A percentile compares a stretch with the other conserved stretches of the same genome.
Evolutionary conservation across 441 rosid species (phyloP).

Genomic region (Omphalea diandra): DNA sequence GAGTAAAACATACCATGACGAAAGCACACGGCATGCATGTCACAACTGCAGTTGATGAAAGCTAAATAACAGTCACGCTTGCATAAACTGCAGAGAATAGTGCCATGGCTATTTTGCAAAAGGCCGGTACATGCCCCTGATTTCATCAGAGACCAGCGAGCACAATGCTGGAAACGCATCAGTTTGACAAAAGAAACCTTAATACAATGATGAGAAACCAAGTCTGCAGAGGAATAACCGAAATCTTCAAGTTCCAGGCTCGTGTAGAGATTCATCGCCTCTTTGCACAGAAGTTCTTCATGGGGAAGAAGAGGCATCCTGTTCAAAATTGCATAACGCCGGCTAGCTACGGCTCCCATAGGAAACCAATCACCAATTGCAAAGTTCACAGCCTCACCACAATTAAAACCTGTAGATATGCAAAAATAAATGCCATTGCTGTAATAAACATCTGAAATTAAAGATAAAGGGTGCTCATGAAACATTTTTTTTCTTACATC

Average conservation of each 20-base stretch:
- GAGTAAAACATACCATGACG: conserved; percentile 70
- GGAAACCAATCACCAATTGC: conserved; percentile 98
- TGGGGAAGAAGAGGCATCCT: conserved; percentile 95
- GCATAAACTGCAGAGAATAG: conserved; percentile 83
- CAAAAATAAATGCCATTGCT: not conserved
- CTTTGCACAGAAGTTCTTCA: conserved; percentile 94
- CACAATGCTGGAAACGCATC: conserved; percentile 81
- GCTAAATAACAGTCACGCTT: conserved; percentile 94
- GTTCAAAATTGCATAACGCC: conserved; percentile 87
- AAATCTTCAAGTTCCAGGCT: conserved; percentile 56
- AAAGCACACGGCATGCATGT: conserved; percentile 75
- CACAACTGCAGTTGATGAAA: conserved; percentile 75
- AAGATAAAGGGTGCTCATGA: no score
- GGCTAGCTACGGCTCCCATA: conserved; percentile 88
- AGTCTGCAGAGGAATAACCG: conserved; percentile 52
- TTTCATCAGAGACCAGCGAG: conserved; percentile 79
- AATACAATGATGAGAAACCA: conserved; percentile 52
- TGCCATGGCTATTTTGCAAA: conserved; percentile 50
- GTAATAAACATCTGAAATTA: no score
- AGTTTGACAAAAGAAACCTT: conserved; percentile 80
- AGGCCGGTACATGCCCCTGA: conserved; percentile 58
- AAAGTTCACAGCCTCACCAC: conserved; percentile 99
- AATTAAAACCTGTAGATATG: conserved; percentile 73
- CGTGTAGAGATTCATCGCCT: conserved; percentile 74
- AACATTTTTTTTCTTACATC: no score